Percentiles rank a stretch among this genome's conserved stretches.
phyloP scores from a whole-genome alignment of 1,284 basidiomycete genomes.

The Mrakiaceae sp. region DNA sequence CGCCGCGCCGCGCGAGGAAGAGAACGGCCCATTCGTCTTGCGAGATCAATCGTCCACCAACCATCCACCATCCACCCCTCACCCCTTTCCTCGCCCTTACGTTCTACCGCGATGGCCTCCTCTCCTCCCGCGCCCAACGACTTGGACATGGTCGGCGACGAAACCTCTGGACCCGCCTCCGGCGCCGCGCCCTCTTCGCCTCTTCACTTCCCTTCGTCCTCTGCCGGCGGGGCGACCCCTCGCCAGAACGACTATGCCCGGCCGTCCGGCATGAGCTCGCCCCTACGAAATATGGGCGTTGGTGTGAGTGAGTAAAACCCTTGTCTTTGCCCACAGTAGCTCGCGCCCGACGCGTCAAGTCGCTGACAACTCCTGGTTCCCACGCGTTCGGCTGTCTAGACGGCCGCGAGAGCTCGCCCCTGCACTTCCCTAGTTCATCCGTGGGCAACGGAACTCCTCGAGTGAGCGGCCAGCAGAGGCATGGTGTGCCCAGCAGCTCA shows the following conservation, averaged over 20 bases:
- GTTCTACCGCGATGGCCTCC: slow-evolving; percentile 1
- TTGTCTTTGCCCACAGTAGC: neutral
- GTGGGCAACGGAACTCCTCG: slow-evolving; percentile 11
- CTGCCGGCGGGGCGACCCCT: slow-evolving; percentile 43
- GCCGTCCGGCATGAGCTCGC: slow-evolving; percentile 12
- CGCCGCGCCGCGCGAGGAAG: too few relatives aligned
- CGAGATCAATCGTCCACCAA: too few relatives aligned
- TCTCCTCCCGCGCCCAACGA: slow-evolving; percentile 6
- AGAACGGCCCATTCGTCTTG: too few relatives aligned
- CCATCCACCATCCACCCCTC: neutral
- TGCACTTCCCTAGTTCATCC: slow-evolving; percentile 16
- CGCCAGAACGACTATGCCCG: slow-evolving; percentile 25
- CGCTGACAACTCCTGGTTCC: neutral
- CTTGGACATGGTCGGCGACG: neutral
- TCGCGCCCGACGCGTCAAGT: slow-evolving; percentile 6
- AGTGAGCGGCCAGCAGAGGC: slow-evolving; percentile 18
- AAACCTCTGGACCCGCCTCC: neutral
- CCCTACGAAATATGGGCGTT: slow-evolving; percentile 6
- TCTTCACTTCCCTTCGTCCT: slow-evolving; percentile 60
- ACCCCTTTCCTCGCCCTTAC: neutral
- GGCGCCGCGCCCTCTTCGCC: slow-evolving; percentile 40
- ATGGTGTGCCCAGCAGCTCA: slow-evolving; percentile 18
- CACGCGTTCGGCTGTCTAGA: neutral
- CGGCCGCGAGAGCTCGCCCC: slow-evolving; percentile 3
- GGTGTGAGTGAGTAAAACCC: neutral